phyloP scores from a whole-genome alignment of 2,329 filamentous ascomycete species.

The Berkeleyomyces basicola region DNA sequence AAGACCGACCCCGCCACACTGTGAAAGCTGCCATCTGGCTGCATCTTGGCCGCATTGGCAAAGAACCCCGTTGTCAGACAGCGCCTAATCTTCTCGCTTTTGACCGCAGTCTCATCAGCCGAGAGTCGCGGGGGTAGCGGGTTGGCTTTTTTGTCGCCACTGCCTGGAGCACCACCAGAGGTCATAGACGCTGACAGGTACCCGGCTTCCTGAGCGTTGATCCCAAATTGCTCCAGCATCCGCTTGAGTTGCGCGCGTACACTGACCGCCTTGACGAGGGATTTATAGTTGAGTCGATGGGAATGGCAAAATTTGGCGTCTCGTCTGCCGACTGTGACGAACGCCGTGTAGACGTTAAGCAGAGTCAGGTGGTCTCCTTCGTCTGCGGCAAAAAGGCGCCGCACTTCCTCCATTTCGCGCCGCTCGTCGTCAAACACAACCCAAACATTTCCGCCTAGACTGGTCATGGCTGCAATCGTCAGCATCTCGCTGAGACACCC shows the following conservation, averaged over 20 bases:
- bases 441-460: constrained; percentile 62
- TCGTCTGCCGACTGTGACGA: constrained; percentile 67
- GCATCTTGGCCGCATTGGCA: constrained; percentile 84
- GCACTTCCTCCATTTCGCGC: constrained; percentile 54
- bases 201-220: constrained; percentile 50
- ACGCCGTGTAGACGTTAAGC: constrained; percentile 83
- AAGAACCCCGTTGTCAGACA: constrained; percentile 88
- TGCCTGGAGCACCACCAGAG: constrained; percentile 16
- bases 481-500: constrained; percentile 72
- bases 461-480: constrained; percentile 88
- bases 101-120: constrained; percentile 19
- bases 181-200: constrained; percentile 1
- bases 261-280: constrained; percentile 65
- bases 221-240: constrained; percentile 72
- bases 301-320: constrained; percentile 76
- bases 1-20: constrained; percentile 69
- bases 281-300: constrained; percentile 74
- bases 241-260: constrained; percentile 74
- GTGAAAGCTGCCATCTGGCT: constrained; percentile 75
- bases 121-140: neutral
- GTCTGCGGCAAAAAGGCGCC: constrained; percentile 72
- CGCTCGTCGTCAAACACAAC: constrained; percentile 64
- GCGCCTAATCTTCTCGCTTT: constrained; percentile 57
- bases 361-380: constrained; percentile 90
- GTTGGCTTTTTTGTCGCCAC: neutral